Base-by-base conservation (phyloP, 805 yeast species). In the Yarrowia sp. region DNA sequence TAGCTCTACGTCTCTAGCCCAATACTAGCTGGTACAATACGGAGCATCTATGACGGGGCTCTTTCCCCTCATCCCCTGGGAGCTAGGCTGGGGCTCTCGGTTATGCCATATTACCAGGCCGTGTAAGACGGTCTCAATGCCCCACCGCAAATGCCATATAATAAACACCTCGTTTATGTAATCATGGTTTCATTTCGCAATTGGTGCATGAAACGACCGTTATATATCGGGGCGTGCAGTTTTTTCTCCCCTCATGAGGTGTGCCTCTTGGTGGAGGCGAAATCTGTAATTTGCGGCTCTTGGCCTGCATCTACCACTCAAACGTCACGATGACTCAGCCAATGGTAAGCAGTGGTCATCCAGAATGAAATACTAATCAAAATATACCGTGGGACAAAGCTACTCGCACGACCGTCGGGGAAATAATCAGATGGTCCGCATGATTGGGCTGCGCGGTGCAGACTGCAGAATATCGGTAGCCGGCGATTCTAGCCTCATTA, bases 161-260 rank as follows among this genome's bases (percentile, higher is more conserved):
- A 42, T 42, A 42, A 42, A 46, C 50, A 8, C 14, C 48, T 46
- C 50, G 50, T 46, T 45, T 45, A 45, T n/a, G 15, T 45, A 22
- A 48, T 48, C 58, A 53, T 53, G 58, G 58, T 53, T 53, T 53
- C 58, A 53, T 53, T 53, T 53, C 58, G 58, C 16, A 8, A 12
- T 4, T 38, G 58, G 32, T 53, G 58, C 58, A 53, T 53, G 32
- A 36, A 53, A 19, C 19, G 22, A 32, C 58, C 58, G 58, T 53
- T 53, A 15, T 16, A 53, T 38, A 38, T 38, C 11, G 58, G 43
- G 12, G 58, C 42, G 35, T 53, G 58, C 58, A 53, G 43, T 53
- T 53, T 53, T 53, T 53, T 19, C 8, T 10, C 8, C 26, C 32
- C 32, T 26, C 32, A 3, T 26, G 22, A 46, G 11, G 50, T 7